Evolutionary conservation across 2,329 filamentous ascomycete genomes (phyloP), one percentile per base, ranked within the genome.

Genomic region (Grosmannia clavigera): DNA sequence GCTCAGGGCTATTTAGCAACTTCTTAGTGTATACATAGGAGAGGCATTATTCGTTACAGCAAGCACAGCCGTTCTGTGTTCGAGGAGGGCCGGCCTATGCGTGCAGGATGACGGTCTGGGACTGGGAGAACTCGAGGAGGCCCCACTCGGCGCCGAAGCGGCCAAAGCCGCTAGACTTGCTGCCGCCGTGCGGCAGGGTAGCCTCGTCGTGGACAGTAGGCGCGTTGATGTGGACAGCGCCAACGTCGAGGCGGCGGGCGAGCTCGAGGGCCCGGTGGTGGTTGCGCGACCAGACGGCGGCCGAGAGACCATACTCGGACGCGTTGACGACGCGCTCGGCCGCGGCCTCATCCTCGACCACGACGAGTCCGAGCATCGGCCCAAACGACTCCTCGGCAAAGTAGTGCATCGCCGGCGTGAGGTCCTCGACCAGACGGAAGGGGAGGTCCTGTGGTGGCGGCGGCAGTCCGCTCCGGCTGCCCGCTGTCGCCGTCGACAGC

Each of bases 321-420:
- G 92, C 87, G 68, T 95, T 95, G 11, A 88, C 87, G 27, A 92
- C 74, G 40, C 77, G 74, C 27, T 94, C 71, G 0, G 88, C 89
- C 64, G 91, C 85, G 33, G 90, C 86, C 55, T 89, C 86, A 3
- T 73, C 77, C 16, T 83, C 78, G 40, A 92, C 78, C 27, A 80
- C 76, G 16, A 86, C 81, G 25, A 94, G 67, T 14, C 83, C 84
- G 1, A 91, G 86, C 0, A 82, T 83, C 0, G 90, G 90, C 0
- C 88, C 90, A 66, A 95, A 95, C 1, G 82, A 86, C 71, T 95
- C 90, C 1, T 80, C 84, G 65, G 81, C 74, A 72, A 86, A 92
- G 19, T 94, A 73, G 60, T 90, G 84, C 88, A 92, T 94, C 0
- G 81, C 78, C 64, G 81, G 78, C 38, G 73, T 85, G 19, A 87